Conservation (phyloP, 208 protist genomes). For the Trypanosoma congolense region DNA sequence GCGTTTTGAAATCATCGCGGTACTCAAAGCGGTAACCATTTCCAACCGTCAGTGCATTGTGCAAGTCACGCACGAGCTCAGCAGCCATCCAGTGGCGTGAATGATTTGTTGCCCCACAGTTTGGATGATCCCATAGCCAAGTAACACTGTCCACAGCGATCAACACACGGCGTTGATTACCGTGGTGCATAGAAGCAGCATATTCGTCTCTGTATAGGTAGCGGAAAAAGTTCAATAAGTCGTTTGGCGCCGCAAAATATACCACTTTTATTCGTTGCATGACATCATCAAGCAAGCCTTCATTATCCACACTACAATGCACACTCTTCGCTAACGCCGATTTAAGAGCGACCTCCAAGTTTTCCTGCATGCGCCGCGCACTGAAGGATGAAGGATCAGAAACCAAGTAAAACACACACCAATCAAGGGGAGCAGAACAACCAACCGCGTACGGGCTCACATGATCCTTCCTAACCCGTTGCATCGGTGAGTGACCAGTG, state of each 20-base stretch:
- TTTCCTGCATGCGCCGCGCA: not conserved
- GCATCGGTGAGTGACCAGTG: not conserved
- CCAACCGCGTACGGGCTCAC: not conserved
- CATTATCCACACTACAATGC: constrained; percentile 1
- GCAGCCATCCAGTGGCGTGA: constrained; percentile 22
- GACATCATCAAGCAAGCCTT: not conserved
- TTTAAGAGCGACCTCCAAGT: not conserved
- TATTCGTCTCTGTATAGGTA: constrained; percentile 16
- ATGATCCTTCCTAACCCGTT: not conserved
- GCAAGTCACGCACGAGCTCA: constrained; percentile 16
- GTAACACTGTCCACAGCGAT: constrained; percentile 16
- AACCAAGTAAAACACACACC: constrained; percentile 14
- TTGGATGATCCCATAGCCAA: constrained; percentile 15
- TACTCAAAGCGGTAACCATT: constrained; percentile 13
- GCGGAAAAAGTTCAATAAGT: constrained; percentile 19
- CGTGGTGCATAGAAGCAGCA: not conserved
- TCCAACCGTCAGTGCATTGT: constrained; percentile 11
- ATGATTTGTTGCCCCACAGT: constrained; percentile 8
- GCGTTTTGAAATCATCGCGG: not conserved
- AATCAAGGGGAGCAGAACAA: constrained; percentile 6
- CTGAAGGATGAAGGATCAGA: constrained; percentile 14
- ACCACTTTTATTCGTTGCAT: constrained; percentile 14
- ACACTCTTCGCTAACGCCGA: not conserved
- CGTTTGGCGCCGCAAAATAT: constrained; percentile 14
- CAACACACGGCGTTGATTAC: constrained; percentile 8